These are phyloP conservation scores for Mucor plumbeus DNA, from an alignment of 371 early-diverging fungal genomes.

Conservation along the genomic window DNA sequence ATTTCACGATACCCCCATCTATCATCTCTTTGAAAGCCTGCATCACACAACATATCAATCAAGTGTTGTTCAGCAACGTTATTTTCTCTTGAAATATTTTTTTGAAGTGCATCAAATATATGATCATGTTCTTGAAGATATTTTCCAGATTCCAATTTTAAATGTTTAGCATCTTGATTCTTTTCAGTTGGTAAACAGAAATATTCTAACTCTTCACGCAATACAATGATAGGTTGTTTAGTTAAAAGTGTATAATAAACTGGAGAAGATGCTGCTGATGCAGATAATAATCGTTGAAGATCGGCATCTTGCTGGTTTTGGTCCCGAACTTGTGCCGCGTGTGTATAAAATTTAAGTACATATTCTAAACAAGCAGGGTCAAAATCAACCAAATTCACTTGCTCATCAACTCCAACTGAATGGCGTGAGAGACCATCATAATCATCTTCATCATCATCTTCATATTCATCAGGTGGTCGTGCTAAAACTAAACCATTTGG, in stretches of 20 bases:
- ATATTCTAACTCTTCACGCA: slow-evolving; percentile 69
- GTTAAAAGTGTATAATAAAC: slow-evolving; percentile 63
- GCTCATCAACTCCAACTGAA: slow-evolving; percentile 55
- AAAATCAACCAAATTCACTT: slow-evolving; percentile 67
- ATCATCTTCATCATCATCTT: slow-evolving; percentile 54
- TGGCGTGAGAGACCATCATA: slow-evolving; percentile 58
- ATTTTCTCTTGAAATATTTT: slow-evolving; percentile 73
- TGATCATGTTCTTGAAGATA: slow-evolving; percentile 67
- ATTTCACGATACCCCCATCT: slow-evolving; percentile 81
- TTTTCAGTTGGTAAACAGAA: slow-evolving; percentile 57
- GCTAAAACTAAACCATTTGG: slow-evolving; percentile 77
- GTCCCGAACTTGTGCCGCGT: slow-evolving; percentile 36
- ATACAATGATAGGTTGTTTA: slow-evolving; percentile 74
- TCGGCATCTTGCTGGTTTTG: slow-evolving; percentile 31
- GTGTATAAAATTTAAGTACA: slow-evolving; percentile 60
- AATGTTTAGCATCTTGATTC: slow-evolving; percentile 36
- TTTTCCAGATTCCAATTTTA: slow-evolving; percentile 70
- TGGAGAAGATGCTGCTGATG: slow-evolving; percentile 40
- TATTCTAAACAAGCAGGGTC: slow-evolving; percentile 69
- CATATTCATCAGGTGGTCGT: slow-evolving; percentile 44
- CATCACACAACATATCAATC: slow-evolving; percentile 87
- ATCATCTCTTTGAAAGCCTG: slow-evolving; percentile 77
- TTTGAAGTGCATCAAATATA: slow-evolving; percentile 80
- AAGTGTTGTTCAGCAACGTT: slow-evolving; percentile 83
- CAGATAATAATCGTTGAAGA: slow-evolving; percentile 20